These are phyloP conservation scores for Ichthyophonus hoferi DNA, from an alignment of 208 protist genomes.

Conservation along the genomic window DNA sequence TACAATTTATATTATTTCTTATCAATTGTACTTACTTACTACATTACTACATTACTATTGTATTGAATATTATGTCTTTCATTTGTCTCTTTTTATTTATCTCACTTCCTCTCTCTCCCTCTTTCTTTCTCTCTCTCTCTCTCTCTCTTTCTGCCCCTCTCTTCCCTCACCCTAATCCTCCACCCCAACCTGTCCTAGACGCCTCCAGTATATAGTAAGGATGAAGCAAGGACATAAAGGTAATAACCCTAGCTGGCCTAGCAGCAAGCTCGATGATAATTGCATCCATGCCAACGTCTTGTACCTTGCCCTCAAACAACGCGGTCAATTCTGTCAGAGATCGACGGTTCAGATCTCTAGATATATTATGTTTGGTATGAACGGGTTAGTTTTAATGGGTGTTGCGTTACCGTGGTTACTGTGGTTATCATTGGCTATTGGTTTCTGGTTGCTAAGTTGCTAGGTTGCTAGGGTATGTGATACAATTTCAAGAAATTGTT, in stretches of 20 bases:
- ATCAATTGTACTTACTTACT: no score
- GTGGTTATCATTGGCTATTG: background rate
- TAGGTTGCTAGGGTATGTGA: background rate
- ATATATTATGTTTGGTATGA: no score
- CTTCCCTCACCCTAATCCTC: background rate
- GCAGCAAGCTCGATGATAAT: constrained; percentile 33
- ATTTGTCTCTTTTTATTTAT: no score
- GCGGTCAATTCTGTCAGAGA: constrained; percentile 26
- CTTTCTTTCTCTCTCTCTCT: background rate
- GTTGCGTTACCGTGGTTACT: background rate
- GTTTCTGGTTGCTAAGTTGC: background rate
- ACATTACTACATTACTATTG: no score
- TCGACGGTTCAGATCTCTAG: background rate
- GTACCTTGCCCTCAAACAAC: constrained; percentile 29
- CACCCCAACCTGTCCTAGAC: background rate
- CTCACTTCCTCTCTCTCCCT: no score
- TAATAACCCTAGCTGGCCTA: background rate
- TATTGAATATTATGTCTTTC: no score
- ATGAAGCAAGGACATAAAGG: constrained; percentile 1
- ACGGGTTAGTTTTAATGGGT: background rate
- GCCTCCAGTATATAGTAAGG: constrained; percentile 36
- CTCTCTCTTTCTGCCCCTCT: background rate
- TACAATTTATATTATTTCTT: no score
- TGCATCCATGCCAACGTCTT: background rate
- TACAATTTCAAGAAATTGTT: no score